phyloP scores from a whole-genome alignment of 2,329 filamentous ascomycete species.

The Neophaeococcomyces aloes region DNA sequence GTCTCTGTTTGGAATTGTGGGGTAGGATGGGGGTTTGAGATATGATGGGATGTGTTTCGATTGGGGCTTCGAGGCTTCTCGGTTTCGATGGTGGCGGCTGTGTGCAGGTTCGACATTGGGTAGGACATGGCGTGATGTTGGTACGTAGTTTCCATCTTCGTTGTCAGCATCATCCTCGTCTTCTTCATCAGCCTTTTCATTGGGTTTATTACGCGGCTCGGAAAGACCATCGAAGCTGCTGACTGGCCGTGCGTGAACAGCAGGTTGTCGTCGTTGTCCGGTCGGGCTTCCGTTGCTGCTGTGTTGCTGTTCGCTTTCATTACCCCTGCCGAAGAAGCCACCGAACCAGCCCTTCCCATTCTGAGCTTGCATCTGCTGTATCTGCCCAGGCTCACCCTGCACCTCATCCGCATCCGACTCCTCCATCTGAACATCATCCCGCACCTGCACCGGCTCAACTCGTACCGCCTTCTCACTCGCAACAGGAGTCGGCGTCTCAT shows the following conservation, averaged over 20 bases:
- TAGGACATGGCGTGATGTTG: conserved; percentile 4
- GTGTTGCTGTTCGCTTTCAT: background rate
- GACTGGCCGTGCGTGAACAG: background rate
- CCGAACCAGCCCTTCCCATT: conserved; percentile 2
- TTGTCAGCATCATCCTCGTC: too few relatives aligned
- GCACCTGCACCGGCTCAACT: background rate
- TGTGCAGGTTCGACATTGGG: background rate
- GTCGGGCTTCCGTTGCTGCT: background rate
- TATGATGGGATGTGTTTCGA: conserved; percentile 15
- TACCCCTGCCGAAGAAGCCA: background rate
- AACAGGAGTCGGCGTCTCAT: conserved; percentile 6
- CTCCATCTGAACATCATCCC: background rate
- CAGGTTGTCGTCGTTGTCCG: background rate
- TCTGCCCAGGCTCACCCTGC: background rate
- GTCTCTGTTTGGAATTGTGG: conserved; percentile 15
- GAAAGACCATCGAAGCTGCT: background rate
- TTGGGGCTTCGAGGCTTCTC: background rate
- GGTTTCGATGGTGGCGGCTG: background rate
- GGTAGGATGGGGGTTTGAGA: conserved; percentile 20
- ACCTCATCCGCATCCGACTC: too few relatives aligned
- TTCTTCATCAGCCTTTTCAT: too few relatives aligned
- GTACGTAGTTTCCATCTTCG: background rate
- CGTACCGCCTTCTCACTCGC: background rate
- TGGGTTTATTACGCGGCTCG: background rate
- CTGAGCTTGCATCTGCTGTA: background rate